phyloP scores from a whole-genome alignment of 2,329 filamentous ascomycete genomes.

The Phaeosphaeriaceae sp. region DNA sequence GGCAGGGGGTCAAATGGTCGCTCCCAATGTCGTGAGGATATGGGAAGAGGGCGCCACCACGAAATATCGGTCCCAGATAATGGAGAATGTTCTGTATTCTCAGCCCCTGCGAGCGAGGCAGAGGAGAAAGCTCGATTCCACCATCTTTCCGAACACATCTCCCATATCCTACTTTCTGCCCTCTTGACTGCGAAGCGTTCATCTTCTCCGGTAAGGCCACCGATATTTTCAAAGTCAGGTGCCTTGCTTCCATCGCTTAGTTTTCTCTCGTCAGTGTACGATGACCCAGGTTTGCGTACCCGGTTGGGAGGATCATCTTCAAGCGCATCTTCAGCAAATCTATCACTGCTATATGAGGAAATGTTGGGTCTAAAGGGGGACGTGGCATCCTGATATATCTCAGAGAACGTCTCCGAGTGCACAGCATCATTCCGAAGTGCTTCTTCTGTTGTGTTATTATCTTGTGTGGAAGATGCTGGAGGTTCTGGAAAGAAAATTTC shows the following conservation, averaged over 20 bases:
- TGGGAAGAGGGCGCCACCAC: conserved; percentile 73
- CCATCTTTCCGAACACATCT: conserved; percentile 77
- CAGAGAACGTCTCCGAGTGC: conserved; percentile 70
- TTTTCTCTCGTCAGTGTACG: conserved; percentile 37
- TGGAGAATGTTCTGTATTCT: conserved; percentile 61
- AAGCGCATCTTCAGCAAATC: conserved; percentile 52
- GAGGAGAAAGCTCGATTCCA: conserved; percentile 70
- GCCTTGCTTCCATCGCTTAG: conserved; percentile 11
- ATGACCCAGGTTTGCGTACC: conserved; percentile 31
- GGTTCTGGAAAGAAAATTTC: conserved; percentile 73
- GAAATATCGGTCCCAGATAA: conserved; percentile 39
- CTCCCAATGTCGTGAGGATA: conserved; percentile 73
- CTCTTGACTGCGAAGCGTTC: conserved; percentile 82
- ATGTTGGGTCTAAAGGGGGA: conserved; percentile 82
- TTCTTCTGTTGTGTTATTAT: conserved; percentile 6
- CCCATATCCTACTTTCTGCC: conserved; percentile 78
- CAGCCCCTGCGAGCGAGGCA: too few relatives aligned
- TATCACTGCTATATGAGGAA: conserved; percentile 62
- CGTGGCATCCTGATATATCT: conserved; percentile 79
- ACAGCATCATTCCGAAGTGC: conserved; percentile 57
- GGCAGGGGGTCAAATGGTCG: background rate
- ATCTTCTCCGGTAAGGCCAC: conserved; percentile 78
- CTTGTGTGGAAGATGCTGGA: conserved; percentile 8
- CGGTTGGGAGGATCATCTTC: conserved; percentile 59
- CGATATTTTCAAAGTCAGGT: conserved; percentile 70